Percentiles rank a stretch among this genome's conserved stretches.
phyloP scores from a whole-genome alignment of 2,329 filamentous ascomycete genomes.

The Botrytis tulipae region DNA sequence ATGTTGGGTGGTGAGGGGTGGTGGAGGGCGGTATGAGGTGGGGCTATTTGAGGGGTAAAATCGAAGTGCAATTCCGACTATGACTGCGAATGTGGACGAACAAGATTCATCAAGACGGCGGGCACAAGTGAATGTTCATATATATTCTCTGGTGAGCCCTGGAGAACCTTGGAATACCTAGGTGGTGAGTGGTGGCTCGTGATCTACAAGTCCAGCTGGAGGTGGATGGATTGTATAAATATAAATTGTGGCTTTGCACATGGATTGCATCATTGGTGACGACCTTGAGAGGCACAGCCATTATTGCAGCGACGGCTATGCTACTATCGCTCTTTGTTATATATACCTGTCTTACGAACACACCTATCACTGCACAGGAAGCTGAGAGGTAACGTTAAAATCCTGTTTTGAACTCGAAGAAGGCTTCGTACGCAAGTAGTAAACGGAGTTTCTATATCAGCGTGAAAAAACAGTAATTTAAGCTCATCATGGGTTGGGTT shows the following conservation, averaged over 20 bases:
- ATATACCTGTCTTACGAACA: neutral
- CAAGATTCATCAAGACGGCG: neutral
- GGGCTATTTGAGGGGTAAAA: neutral
- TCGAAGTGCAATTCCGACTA: neutral
- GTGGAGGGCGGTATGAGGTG: neutral
- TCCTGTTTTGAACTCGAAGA: neutral
- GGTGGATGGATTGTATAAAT: neutral
- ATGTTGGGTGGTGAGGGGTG: neutral
- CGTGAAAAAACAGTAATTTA: neutral
- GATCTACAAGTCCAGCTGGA: too few relatives aligned
- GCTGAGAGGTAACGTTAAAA: neutral
- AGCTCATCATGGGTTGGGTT: too few relatives aligned
- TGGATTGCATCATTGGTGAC: conserved; percentile 11
- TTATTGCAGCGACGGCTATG: neutral
- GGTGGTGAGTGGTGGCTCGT: too few relatives aligned
- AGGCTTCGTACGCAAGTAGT: neutral
- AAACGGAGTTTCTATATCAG: neutral
- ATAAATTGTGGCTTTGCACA: conserved; percentile 9
- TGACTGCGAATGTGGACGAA: neutral
- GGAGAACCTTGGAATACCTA: neutral
- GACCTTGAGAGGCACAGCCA: neutral
- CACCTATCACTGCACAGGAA: neutral
- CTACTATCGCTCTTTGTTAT: neutral
- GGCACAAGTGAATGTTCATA: neutral
- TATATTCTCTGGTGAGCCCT: neutral